A percentile compares a stretch with the other conserved stretches of the same genome.
phyloP scores from a whole-genome alignment of 2,329 filamentous ascomycete species.

The Stachybotrys chlorohalonatus region DNA sequence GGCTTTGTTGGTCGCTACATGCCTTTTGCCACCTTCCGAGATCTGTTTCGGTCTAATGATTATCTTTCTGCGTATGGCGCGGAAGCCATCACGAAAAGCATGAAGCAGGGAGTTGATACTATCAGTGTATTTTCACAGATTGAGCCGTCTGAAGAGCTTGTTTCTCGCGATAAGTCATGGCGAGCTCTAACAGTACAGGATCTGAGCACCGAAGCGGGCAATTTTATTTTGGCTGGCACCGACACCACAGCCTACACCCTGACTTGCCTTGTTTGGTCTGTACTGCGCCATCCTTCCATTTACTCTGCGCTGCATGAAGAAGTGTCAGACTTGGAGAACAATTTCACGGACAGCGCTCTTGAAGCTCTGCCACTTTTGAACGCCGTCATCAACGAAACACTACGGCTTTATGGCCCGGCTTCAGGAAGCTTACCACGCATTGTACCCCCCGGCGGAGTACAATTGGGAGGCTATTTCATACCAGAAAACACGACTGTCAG shows the following conservation, averaged over 20 bases:
- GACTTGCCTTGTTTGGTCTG: background rate
- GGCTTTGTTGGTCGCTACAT: background rate
- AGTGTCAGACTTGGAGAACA: background rate
- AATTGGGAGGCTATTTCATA: background rate
- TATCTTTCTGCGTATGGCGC: background rate
- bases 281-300: background rate
- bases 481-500: background rate
- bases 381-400: background rate
- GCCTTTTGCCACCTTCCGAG: background rate
- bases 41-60: background rate
- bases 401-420: background rate
- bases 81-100: background rate
- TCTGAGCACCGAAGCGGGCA: background rate
- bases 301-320: background rate
- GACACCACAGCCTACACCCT: slow-evolving; percentile 1
- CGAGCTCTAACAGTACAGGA: background rate
- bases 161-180: background rate
- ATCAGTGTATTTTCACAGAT: background rate
- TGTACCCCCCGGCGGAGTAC: background rate
- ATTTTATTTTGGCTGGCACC: background rate
- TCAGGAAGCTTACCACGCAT: background rate
- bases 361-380: background rate
- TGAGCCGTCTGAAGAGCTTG: background rate
- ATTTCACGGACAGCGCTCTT: background rate
- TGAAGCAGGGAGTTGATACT: background rate